Evolutionary conservation across 2,329 filamentous ascomycete genomes (phyloP).

Genomic region (Ophiostoma perfectum): DNA sequence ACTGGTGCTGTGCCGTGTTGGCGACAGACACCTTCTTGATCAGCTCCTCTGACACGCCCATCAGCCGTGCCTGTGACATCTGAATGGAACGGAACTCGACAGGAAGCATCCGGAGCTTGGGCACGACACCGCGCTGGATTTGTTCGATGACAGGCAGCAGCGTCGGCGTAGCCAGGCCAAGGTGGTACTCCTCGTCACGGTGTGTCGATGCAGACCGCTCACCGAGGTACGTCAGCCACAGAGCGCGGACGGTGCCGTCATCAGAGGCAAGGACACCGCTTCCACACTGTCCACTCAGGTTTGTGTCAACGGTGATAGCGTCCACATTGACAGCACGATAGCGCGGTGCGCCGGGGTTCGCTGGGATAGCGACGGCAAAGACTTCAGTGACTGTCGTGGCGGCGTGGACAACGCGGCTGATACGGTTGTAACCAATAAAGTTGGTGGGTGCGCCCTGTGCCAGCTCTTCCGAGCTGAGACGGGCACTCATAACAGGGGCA

Average conservation of each 20-base stretch:
- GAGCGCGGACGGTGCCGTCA: conserved; percentile 85
- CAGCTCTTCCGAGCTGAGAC: conserved; percentile 72
- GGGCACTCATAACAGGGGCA: conserved; percentile 85
- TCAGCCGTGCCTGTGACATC: conserved; percentile 93
- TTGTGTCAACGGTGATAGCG: conserved; percentile 94
- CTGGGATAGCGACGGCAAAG: conserved; percentile 91
- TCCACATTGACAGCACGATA: conserved; percentile 95
- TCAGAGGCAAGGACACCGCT: conserved; percentile 87
- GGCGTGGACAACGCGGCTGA: conserved; percentile 85
- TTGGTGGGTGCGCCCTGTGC: conserved; percentile 91
- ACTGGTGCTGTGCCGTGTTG: conserved; percentile 87
- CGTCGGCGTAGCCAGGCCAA: conserved; percentile 83
- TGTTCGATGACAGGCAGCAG: conserved; percentile 82
- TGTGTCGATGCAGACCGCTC: conserved; percentile 73
- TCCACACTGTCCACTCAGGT: conserved; percentile 82
- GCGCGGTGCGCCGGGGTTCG: conserved; percentile 82
- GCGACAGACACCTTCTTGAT: conserved; percentile 82
- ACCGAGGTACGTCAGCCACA: conserved; percentile 96
- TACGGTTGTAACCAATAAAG: conserved; percentile 98
- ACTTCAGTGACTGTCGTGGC: conserved; percentile 96
- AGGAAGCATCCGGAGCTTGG: conserved; percentile 82
- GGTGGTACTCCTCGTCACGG: conserved; percentile 93
- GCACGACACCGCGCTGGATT: conserved; percentile 72
- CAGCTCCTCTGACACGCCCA: conserved; percentile 96
- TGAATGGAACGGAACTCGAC: conserved; percentile 93